Conservation (phyloP, 2,329 filamentous ascomycete genomes). For the Hypoxylon sp. region DNA sequence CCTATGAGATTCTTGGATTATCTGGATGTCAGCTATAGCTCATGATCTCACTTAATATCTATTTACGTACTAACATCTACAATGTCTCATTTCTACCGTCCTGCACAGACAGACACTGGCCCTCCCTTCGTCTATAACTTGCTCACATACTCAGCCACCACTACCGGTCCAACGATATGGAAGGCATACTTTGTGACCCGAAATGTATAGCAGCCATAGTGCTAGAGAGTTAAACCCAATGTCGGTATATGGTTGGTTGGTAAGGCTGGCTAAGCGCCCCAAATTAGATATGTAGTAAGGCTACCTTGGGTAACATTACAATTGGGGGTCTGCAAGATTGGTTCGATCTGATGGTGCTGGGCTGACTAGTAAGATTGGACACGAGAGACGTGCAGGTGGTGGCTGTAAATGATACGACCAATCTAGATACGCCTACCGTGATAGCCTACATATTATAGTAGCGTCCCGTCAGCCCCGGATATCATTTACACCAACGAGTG, state of each 20-base stretch:
- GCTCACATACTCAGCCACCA: constrained; percentile 13
- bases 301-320: constrained; percentile 36
- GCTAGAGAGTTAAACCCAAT: constrained; percentile 11
- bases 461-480: constrained; percentile 41
- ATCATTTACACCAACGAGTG: constrained; percentile 27
- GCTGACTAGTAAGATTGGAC: constrained; percentile 32
- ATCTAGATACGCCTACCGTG: constrained; percentile 23
- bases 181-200: constrained; percentile 14
- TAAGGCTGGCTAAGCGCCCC: constrained; percentile 36
- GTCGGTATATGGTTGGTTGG: constrained; percentile 12
- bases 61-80: constrained; percentile 7
- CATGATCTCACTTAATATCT: constrained; percentile 19
- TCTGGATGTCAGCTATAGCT: constrained; percentile 21
- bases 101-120: not conserved
- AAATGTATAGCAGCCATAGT: constrained; percentile 9
- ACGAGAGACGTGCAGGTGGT: constrained; percentile 6
- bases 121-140: constrained; percentile 11
- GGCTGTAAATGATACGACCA: constrained; percentile 28
- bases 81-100: not conserved
- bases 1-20: constrained; percentile 7
- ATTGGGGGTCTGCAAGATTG: constrained; percentile 31
- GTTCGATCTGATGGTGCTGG: constrained; percentile 33
- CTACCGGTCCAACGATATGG: constrained; percentile 12
- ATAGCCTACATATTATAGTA: constrained; percentile 39
- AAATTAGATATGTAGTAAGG: constrained; percentile 27